Base-by-base conservation (phyloP, 805 yeast species). In the Yamadazyma sp. region DNA sequence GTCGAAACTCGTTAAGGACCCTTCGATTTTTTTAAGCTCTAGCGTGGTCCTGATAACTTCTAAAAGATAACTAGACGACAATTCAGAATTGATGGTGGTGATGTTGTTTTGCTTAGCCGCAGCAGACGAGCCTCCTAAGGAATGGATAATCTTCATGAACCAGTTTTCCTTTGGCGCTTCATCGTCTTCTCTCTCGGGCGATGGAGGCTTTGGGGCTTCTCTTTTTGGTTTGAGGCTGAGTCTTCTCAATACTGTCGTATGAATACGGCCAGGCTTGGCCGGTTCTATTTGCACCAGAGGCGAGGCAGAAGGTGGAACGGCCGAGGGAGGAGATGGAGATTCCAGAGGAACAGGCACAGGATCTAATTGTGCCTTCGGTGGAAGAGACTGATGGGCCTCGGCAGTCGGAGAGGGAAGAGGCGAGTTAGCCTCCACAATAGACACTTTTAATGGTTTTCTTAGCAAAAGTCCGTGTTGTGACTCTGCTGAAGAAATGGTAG, bases 21-120 rank as follows among this genome's bases (percentile, higher is more conserved):
- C 80, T 51, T 75, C 80, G 37, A 71, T 63, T 38, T 63, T 56
- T 48, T 73, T 72, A 50, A 74, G 53, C 44, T 64, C 66, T 37
- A 75, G 53, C 6, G 73, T 73, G 35, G 60, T 61, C 38, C 59
- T 63, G 38, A 69, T 57, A 7, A 64, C 53, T 17, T 62, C 44
- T 41, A 60, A 54, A 30, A 69, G 58, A 17, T 62, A 62, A 4
- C 19, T 35, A 3, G 71, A 50, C 9, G 48, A 44, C 28, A 67
- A 51, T 3, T 44, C 32, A 2, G 71, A 60, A 41, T 68, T 69
- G 17, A 68, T 52, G 4, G 64, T 55, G 15, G 50, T 52, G 11
- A 65, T 51, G 41, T 61, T 57, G 20, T 28, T 35, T 4, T 28
- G 26, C 26, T 53, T 57, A 6, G 24, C 5, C 7, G 23, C 12